These are phyloP conservation scores for Colletotrichum incanum DNA, from an alignment of 2,329 filamentous ascomycete species.

Conservation along the genomic window DNA sequence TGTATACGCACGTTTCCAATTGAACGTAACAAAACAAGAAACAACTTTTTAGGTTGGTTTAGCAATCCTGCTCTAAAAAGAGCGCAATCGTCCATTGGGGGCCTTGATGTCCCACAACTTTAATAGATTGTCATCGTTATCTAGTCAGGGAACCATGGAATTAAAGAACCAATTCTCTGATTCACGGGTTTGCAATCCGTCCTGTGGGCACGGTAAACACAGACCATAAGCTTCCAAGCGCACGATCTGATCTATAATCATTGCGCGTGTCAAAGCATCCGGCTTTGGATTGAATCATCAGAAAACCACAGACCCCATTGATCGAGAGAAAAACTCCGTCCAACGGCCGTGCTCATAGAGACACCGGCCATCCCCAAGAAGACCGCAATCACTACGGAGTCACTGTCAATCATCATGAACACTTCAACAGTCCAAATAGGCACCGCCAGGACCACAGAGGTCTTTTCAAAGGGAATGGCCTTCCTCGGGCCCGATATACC, in stretches of 20 bases:
- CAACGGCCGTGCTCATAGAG: neutral
- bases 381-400: neutral
- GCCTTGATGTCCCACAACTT: neutral
- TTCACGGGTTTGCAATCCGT: neutral
- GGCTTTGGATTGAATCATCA: neutral
- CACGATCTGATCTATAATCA: neutral
- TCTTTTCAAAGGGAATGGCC: neutral
- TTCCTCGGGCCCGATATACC: too few relatives aligned
- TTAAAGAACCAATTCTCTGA: too few relatives aligned
- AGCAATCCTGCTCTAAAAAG: too few relatives aligned
- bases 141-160: neutral
- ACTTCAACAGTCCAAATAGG: neutral
- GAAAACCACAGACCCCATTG: neutral
- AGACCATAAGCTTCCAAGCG: neutral
- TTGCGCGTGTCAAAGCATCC: conserved; percentile 10
- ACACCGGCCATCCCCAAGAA: neutral
- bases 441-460: neutral
- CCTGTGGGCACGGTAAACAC: neutral
- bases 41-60: neutral
- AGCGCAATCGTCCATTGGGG: neutral
- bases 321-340: neutral
- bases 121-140: neutral
- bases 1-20: too few relatives aligned
- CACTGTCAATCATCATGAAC: neutral
- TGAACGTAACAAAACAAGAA: neutral